Base-by-base conservation (phyloP, 2,329 filamentous ascomycete species). In the Trichoderma breve region DNA sequence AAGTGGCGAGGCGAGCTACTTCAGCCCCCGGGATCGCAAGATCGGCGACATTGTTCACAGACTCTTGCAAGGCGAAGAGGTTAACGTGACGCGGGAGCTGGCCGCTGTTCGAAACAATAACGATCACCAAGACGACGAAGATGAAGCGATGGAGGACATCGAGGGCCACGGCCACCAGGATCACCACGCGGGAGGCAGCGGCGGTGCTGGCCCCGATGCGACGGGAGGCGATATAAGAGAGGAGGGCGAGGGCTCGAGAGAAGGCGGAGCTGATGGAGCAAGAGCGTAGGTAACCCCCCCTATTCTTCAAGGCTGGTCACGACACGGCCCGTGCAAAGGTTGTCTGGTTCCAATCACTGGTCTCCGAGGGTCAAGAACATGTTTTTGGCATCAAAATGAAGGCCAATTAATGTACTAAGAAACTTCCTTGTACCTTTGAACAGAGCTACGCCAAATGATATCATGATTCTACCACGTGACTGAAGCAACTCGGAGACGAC, bases 221-320 rank as follows among this genome's bases (percentile, higher is more conserved):
- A 97, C 95, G 3, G 95, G 95, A 71, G 95, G 95, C 74, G 95
- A 99, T 80, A 85, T 97, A 76, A 90, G 95, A 82, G 91, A 97
- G 82, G 96, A 98, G 82, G 96, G 96, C 72, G 90, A 94, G 81
- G 91, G 90, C 76, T 90, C 95, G 75, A 89, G 97, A 84, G 94
- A 97, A 83, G 96, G 95, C 73, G 96, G 97, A 80, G 94, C 94
- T 77, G 96, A 98, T 84, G 96, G 97, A 79, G 97, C 93, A 84
- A 91, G 96, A 98, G 96, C 95, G 96, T 99, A 98, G 95, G 97
- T 99, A 73, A 79, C 76, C 76, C 77, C 79, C 76, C 76, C 18
- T 43, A 43, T 62, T 62, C 79, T 78, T 75, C 77, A 73, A 77
- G 75, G 77, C 74, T 76, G 58, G 75, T 75, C 64, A 71, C 55